These are phyloP conservation scores for Sphenostylis stenocarpa DNA, from an alignment of 306 rosid species.

Conservation along the genomic window DNA sequence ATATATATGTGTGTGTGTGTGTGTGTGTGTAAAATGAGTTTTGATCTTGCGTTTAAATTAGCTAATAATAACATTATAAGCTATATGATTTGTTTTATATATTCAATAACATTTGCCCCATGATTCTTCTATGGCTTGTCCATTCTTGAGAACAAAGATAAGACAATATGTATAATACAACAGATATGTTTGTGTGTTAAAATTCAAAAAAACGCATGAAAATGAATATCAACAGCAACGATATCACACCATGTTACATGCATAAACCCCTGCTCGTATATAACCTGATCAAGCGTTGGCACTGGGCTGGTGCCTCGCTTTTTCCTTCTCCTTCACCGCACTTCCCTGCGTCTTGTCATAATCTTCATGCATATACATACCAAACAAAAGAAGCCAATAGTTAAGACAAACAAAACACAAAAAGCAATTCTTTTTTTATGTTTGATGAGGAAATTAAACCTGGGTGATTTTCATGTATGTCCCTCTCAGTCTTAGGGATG, in stretches of 20 bases:
- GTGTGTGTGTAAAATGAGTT: no score
- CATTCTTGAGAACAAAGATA: no score
- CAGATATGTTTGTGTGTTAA: neutral
- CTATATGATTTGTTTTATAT: no score
- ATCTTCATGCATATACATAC: slow-evolving; percentile 32
- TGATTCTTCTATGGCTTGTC: no score
- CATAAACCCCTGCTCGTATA: neutral
- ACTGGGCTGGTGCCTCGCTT: slow-evolving; percentile 52
- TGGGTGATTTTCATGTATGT: slow-evolving; percentile 69
- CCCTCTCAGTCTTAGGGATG: slow-evolving; percentile 12
- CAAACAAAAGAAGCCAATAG: neutral
- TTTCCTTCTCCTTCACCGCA: slow-evolving; percentile 92
- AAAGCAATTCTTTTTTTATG: neutral
- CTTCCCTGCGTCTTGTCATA: slow-evolving; percentile 90
- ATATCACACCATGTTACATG: neutral
- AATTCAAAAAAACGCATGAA: neutral
- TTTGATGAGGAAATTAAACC: slow-evolving; percentile 37
- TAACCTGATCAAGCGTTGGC: slow-evolving; percentile 16
- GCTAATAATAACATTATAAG: no score
- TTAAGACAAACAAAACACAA: neutral
- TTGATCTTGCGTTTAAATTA: no score
- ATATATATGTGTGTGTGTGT: no score
- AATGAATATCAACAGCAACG: neutral
- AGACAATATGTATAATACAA: neutral
- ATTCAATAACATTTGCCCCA: no score